Conservation (phyloP, 2,329 filamentous ascomycete genomes). For the Trichoderma pleuroti region DNA sequence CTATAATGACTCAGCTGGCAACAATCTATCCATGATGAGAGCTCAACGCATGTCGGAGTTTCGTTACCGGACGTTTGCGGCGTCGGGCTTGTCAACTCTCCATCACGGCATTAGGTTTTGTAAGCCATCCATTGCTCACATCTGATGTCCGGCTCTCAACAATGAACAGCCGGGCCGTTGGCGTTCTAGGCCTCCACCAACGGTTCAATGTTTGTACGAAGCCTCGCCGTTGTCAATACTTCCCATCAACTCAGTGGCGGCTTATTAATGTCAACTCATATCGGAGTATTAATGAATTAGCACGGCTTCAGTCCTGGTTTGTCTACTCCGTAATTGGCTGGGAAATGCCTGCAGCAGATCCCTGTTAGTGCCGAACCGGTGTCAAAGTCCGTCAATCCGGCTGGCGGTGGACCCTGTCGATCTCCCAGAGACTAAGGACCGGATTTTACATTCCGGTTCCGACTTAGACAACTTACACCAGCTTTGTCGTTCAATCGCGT, state of each 20-base stretch:
- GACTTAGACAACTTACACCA: not conserved
- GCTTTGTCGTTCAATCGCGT: not conserved
- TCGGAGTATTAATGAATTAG: not conserved
- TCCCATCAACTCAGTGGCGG: not conserved
- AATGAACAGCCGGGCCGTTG: not conserved
- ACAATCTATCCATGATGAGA: not conserved
- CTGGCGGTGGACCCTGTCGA: not conserved
- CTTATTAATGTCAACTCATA: not conserved
- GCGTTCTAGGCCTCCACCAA: not conserved
- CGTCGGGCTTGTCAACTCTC: not conserved
- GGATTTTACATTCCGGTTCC: not conserved
- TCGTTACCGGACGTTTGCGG: not conserved
- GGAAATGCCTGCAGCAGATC: not conserved
- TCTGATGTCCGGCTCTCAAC: not conserved
- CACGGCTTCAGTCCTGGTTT: not conserved
- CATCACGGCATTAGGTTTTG: not conserved
- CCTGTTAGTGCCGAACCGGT: not conserved
- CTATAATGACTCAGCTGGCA: not conserved
- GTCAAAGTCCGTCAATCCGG: not conserved
- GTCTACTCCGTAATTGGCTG: not conserved
- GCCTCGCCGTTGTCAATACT: not conserved
- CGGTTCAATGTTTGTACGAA: not conserved
- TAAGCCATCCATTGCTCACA: not conserved
- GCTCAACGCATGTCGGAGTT: not conserved
- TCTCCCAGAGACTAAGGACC: not conserved